Conservation (phyloP, 2,329 filamentous ascomycete species). For the Harringtonia lauricola region DNA sequence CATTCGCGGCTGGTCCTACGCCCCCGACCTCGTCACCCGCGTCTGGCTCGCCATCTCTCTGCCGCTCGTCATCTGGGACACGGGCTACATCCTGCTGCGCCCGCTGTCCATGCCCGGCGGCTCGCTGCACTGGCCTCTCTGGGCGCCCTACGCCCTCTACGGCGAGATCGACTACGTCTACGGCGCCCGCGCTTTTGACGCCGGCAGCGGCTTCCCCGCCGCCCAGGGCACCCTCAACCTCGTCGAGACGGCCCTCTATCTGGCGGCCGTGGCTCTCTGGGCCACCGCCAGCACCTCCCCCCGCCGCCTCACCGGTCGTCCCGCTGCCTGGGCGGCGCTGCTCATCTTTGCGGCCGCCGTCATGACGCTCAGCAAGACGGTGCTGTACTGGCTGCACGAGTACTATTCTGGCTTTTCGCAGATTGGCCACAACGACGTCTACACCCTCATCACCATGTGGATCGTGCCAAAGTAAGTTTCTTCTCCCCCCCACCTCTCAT, state of each 20-base stretch:
- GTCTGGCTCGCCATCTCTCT: slow-evolving; percentile 66
- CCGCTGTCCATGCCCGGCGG: slow-evolving; percentile 77
- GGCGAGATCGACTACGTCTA: slow-evolving; percentile 72
- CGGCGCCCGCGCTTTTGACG: slow-evolving; percentile 61
- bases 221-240: slow-evolving; percentile 50
- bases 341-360: slow-evolving; percentile 41
- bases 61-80: slow-evolving; percentile 75
- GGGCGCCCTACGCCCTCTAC: slow-evolving; percentile 70
- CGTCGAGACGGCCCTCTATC: slow-evolving; percentile 24
- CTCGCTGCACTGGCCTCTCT: slow-evolving; percentile 59
- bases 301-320: slow-evolving; percentile 27
- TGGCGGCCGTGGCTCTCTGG: slow-evolving; percentile 21
- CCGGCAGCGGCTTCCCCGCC: slow-evolving; percentile 61
- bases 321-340: slow-evolving; percentile 33
- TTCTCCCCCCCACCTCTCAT: background rate
- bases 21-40: slow-evolving; percentile 36
- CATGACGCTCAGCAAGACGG: slow-evolving; percentile 53
- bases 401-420: slow-evolving; percentile 44
- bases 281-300: slow-evolving; percentile 17
- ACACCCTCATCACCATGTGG: slow-evolving; percentile 39
- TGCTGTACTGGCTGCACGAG: slow-evolving; percentile 48
- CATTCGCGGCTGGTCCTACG: slow-evolving; percentile 38
- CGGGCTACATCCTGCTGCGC: slow-evolving; percentile 65
- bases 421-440: slow-evolving; percentile 41
- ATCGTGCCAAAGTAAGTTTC: slow-evolving; percentile 42